Evolutionary conservation across 257 asterid species (phyloP).

Genomic region (Nicotiana tomentosiformis): DNA sequence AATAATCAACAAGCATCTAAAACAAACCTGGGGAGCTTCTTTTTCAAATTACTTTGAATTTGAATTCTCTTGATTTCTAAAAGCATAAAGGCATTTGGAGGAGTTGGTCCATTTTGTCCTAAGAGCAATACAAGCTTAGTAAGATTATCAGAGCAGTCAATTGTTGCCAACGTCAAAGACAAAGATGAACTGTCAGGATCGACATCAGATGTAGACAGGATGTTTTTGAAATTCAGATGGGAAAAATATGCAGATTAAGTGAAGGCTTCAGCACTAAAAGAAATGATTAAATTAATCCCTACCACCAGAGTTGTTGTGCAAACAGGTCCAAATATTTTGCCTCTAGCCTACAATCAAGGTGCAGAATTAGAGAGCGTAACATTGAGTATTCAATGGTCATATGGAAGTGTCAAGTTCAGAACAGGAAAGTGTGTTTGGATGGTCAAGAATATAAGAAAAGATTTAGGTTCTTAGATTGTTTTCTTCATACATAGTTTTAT

Average conservation of each 20-base stretch:
- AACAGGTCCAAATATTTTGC: not conserved
- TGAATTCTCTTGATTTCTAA: not conserved
- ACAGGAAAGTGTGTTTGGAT: not conserved
- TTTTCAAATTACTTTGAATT: not conserved
- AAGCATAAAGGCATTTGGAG: not conserved
- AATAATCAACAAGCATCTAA: not conserved
- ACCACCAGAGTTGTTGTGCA: not conserved
- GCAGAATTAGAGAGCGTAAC: not conserved
- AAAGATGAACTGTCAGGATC: not conserved
- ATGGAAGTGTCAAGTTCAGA: not conserved
- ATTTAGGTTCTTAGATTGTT: not conserved
- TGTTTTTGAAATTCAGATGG: not conserved
- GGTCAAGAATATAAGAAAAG: not conserved
- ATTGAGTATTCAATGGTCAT: not conserved
- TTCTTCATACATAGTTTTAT: not conserved
- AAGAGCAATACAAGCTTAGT: not conserved
- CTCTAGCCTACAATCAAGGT: not conserved
- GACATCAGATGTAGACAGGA: not conserved
- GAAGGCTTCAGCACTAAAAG: not conserved
- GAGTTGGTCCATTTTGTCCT: not conserved
- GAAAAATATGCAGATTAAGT: not conserved
- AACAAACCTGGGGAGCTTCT: not conserved
- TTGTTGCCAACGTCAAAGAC: not conserved
- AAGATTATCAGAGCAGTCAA: not conserved
- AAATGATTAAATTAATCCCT: not conserved